Evolutionary conservation across 345 rosid species (phyloP).

Genomic region (Lepidium sativum): DNA sequence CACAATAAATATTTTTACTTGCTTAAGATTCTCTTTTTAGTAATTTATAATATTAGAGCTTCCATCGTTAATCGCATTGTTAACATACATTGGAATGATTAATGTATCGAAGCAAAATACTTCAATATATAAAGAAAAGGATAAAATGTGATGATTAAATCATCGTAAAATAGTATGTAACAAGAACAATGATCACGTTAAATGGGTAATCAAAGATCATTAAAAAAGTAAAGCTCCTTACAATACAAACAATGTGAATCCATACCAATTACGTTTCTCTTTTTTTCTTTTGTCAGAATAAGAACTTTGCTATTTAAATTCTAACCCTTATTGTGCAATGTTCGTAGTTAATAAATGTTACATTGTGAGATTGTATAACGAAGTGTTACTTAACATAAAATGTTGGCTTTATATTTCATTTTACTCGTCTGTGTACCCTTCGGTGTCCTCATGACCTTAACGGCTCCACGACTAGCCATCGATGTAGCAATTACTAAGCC

Average conservation of each 20-base stretch:
- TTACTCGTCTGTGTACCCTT: conserved; percentile 57
- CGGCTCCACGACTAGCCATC: conserved; percentile 22
- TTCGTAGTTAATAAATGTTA: too few species aligned
- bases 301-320: neutral
- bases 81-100: neutral
- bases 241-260: conserved; percentile 20
- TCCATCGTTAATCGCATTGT: too few species aligned
- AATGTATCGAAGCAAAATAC: neutral
- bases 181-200: conserved; percentile 19
- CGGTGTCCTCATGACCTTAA: conserved; percentile 43
- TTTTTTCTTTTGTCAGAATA: neutral
- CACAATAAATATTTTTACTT: too few species aligned
- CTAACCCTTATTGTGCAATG: too few species aligned
- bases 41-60: neutral
- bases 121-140: neutral
- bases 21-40: neutral
- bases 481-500: conserved; percentile 7
- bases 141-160: conserved; percentile 16
- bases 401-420: conserved; percentile 30
- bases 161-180: conserved; percentile 2
- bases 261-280: neutral
- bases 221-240: neutral
- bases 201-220: neutral
- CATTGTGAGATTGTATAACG: too few species aligned
- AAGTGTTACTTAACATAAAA: neutral